phyloP scores from a whole-genome alignment of 306 rosid genomes.

The Malus sieversii region DNA sequence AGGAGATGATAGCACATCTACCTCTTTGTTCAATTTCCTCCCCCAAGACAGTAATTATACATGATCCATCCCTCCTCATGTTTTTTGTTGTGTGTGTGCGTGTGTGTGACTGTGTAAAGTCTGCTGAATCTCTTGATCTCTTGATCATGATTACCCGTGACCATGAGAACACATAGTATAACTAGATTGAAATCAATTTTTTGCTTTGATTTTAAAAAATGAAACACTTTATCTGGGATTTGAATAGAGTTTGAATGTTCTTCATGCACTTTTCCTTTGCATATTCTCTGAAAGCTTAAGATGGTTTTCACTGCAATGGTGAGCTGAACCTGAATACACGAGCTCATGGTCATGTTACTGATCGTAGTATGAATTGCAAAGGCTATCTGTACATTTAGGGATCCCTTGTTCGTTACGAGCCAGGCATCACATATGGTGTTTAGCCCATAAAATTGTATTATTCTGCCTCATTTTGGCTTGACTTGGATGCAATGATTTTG shows the following conservation, averaged over 20 bases:
- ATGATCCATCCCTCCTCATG: not conserved
- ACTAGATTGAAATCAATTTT: not conserved
- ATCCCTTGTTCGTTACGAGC: not conserved
- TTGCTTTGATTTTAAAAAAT: not conserved
- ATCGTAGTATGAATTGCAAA: not conserved
- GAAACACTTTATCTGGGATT: not conserved
- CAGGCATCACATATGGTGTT: not conserved
- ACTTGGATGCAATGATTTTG: not conserved
- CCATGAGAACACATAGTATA: not conserved
- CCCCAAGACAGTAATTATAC: slow-evolving; percentile 60
- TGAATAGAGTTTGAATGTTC: not conserved
- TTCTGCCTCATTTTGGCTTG: not conserved
- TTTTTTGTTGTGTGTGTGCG: not conserved
- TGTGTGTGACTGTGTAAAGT: not conserved
- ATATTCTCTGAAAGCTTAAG: not conserved
- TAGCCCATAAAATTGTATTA: not conserved
- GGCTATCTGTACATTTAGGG: not conserved
- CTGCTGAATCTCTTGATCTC: not conserved
- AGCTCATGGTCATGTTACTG: not conserved
- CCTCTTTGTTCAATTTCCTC: slow-evolving; percentile 91
- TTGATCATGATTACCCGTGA: not conserved
- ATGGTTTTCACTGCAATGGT: not conserved
- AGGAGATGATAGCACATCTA: slow-evolving; percentile 96
- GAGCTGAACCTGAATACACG: not conserved
- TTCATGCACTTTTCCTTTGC: not conserved